Conservation (phyloP, 768 basidiomycete species). For the Xerocomellus dryophilus region DNA sequence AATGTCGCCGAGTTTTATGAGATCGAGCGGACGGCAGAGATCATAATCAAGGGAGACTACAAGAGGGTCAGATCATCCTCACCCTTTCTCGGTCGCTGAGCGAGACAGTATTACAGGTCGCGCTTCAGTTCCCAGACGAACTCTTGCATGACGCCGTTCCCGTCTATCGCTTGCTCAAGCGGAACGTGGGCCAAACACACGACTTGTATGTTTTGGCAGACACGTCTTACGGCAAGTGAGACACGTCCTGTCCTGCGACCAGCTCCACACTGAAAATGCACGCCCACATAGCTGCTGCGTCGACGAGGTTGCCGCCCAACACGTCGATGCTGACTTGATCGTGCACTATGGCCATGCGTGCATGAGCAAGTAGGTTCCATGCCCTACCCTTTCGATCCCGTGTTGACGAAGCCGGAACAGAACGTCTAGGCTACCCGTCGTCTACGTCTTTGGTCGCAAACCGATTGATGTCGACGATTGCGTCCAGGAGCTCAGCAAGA, state of each 20-base stretch:
- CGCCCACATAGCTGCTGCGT: slow-evolving; percentile 73
- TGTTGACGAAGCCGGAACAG: slow-evolving; percentile 38
- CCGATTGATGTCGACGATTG: slow-evolving; percentile 56
- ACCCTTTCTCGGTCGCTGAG: background rate
- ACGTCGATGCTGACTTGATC: slow-evolving; percentile 86
- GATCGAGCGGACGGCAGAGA: slow-evolving; percentile 59
- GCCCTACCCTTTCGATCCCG: background rate
- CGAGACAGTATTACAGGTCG: slow-evolving; percentile 48
- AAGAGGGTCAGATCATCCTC: slow-evolving; percentile 54
- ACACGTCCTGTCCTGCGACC: background rate
- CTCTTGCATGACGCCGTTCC: slow-evolving; percentile 83
- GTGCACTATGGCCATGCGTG: slow-evolving; percentile 98
- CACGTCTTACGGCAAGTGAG: slow-evolving; percentile 92
- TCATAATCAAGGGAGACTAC: slow-evolving; percentile 61
- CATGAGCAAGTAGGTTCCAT: slow-evolving; percentile 72
- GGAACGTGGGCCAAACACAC: slow-evolving; percentile 37
- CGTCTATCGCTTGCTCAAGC: slow-evolving; percentile 68
- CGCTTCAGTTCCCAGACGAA: slow-evolving; percentile 95
- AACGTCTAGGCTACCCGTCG: slow-evolving; percentile 81
- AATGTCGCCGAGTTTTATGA: slow-evolving; percentile 72
- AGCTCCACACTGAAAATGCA: background rate
- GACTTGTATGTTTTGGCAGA: slow-evolving; percentile 94
- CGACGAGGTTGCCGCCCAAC: slow-evolving; percentile 93
- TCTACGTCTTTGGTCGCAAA: slow-evolving; percentile 87
- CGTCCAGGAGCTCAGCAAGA: slow-evolving; percentile 38